Percentiles rank a stretch among this genome's conserved stretches.
These are phyloP conservation scores for Cadophora malorum DNA, from an alignment of 2,329 filamentous ascomycete genomes.

Conservation along the genomic window DNA sequence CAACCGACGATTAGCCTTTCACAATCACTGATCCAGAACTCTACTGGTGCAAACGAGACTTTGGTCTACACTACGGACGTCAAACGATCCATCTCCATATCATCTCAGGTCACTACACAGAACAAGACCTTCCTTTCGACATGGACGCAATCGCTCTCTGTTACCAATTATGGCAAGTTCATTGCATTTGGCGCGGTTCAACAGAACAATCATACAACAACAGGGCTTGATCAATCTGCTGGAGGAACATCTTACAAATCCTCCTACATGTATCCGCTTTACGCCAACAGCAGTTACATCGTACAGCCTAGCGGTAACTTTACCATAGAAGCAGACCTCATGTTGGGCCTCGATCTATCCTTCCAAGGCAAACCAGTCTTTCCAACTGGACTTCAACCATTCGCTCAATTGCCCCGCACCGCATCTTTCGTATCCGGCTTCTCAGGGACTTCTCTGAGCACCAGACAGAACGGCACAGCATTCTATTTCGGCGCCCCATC, in stretches of 20 bases:
- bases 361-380: constrained; percentile 57
- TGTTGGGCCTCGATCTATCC: constrained; percentile 55
- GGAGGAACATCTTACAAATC: constrained; percentile 42
- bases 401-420: constrained; percentile 47
- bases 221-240: constrained; percentile 52
- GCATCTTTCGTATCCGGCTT: constrained; percentile 40
- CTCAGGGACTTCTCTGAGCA: constrained; percentile 52
- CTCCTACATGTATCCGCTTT: constrained; percentile 65
- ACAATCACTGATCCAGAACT: constrained; percentile 53
- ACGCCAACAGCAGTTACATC: constrained; percentile 59
- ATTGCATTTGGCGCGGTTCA: constrained; percentile 62
- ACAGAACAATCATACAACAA: constrained; percentile 56
- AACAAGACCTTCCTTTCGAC: constrained; percentile 49
- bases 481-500: constrained; percentile 57
- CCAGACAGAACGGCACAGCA: constrained; percentile 64
- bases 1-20: constrained; percentile 57
- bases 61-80: constrained; percentile 65
- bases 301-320: constrained; percentile 52
- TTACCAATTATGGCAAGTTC: constrained; percentile 61
- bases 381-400: constrained; percentile 66
- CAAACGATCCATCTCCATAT: constrained; percentile 59
- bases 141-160: constrained; percentile 67
- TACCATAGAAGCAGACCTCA: constrained; percentile 56
- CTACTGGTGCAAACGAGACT: constrained; percentile 62
- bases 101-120: constrained; percentile 58